phyloP scores from a whole-genome alignment of 805 yeast species.

The Schwanniomyces sp. region DNA sequence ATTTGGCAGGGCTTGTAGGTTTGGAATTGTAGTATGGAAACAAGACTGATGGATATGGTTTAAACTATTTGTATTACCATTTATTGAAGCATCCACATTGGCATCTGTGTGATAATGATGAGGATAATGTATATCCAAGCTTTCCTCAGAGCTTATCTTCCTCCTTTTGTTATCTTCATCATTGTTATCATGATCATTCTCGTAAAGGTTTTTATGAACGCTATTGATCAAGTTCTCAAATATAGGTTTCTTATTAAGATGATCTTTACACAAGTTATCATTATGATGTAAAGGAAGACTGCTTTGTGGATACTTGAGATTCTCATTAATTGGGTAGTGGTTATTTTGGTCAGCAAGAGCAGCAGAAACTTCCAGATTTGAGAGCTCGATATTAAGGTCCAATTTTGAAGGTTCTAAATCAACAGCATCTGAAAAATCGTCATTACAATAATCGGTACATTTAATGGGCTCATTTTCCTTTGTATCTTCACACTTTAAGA shows the following conservation, averaged over 20 bases:
- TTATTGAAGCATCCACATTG: constrained; percentile 4
- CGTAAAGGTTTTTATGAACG: constrained; percentile 27
- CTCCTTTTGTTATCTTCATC: constrained; percentile 7
- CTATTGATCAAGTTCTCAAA: constrained; percentile 40
- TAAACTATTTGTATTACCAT: constrained; percentile 1
- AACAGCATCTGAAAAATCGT: neutral
- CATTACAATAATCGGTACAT: constrained; percentile 2
- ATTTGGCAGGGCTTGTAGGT: constrained; percentile 7
- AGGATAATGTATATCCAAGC: constrained; percentile 39
- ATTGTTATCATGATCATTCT: constrained; percentile 6
- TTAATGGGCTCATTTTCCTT: neutral
- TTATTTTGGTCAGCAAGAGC: neutral
- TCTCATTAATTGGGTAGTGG: neutral
- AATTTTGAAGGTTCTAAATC: neutral
- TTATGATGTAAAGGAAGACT: constrained; percentile 5
- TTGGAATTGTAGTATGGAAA: constrained; percentile 45
- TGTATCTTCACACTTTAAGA: constrained; percentile 30
- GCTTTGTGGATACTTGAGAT: neutral
- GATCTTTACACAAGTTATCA: constrained; percentile 27
- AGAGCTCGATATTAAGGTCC: neutral
- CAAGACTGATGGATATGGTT: constrained; percentile 40
- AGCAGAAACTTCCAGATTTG: neutral
- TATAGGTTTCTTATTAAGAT: constrained; percentile 29
- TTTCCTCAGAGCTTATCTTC: constrained; percentile 8
- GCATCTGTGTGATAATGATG: constrained; percentile 32